phyloP scores from a whole-genome alignment of 352 stramenopile species.

The Phytophthora ramorum region DNA sequence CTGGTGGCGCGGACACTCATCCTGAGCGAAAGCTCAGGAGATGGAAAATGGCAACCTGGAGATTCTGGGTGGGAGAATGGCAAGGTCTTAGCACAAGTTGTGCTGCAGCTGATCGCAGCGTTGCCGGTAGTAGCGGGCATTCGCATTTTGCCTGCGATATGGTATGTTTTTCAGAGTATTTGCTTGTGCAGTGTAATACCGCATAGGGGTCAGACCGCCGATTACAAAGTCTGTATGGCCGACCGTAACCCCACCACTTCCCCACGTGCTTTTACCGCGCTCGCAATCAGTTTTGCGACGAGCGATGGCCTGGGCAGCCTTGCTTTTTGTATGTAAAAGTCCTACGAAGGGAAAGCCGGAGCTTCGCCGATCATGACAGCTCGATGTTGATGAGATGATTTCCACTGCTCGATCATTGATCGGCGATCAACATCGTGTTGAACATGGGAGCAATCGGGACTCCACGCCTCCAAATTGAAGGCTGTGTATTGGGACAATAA shows the following conservation, averaged over 20 bases:
- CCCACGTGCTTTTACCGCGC: conserved; percentile 16
- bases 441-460: too few relatives aligned
- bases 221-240: conserved; percentile 4
- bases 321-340: conserved; percentile 18
- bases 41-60: background rate
- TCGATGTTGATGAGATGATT: conserved; percentile 32
- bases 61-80: too few relatives aligned
- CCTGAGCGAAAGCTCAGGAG: too few relatives aligned
- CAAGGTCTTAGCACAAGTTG: too few relatives aligned
- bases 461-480: too few relatives aligned
- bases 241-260: conserved; percentile 9
- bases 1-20: too few relatives aligned
- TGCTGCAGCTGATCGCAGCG: too few relatives aligned
- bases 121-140: too few relatives aligned
- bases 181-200: background rate
- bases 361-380: background rate
- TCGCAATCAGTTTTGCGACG: conserved; percentile 6
- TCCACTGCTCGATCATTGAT: background rate
- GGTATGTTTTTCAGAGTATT: background rate
- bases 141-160: background rate
- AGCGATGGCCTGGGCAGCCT: background rate
- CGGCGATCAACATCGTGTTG: conserved; percentile 27
- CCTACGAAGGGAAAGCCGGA: conserved; percentile 24
- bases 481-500: background rate
- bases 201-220: background rate